Conservation (phyloP, 2,329 filamentous ascomycete species). For the Penicillium carneum region DNA sequence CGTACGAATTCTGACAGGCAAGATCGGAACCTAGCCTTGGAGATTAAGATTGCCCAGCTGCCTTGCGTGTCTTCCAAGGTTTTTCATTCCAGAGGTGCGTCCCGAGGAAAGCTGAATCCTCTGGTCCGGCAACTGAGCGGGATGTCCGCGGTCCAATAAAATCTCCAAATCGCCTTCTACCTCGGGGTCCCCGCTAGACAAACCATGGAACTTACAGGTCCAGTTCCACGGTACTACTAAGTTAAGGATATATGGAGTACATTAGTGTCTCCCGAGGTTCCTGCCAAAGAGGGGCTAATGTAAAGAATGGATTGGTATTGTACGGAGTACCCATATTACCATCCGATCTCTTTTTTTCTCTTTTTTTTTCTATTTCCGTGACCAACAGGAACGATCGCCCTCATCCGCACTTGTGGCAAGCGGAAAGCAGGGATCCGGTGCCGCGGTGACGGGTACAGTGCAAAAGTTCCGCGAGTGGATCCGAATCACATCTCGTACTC, state of each 20-base stretch:
- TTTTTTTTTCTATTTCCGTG: conserved; percentile 12
- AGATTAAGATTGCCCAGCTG: neutral
- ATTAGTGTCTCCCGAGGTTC: conserved; percentile 7
- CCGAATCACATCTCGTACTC: conserved; percentile 20
- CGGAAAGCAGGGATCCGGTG: conserved; percentile 46
- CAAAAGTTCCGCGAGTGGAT: conserved; percentile 23
- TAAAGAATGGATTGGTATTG: conserved; percentile 8
- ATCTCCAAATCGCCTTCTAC: too few species aligned
- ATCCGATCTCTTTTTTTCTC: neutral
- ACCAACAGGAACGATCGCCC: conserved; percentile 33
- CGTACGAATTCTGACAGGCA: conserved; percentile 6
- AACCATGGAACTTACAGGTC: conserved; percentile 17
- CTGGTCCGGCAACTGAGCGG: conserved; percentile 18
- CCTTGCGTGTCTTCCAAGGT: conserved; percentile 5
- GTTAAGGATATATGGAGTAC: conserved; percentile 21
- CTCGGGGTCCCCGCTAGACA: conserved; percentile 18
- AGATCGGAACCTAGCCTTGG: neutral
- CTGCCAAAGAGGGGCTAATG: neutral
- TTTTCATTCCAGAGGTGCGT: conserved; percentile 11
- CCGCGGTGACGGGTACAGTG: conserved; percentile 48
- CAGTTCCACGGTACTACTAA: conserved; percentile 24
- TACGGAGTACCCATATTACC: neutral
- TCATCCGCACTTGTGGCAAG: conserved; percentile 32
- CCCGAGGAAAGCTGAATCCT: conserved; percentile 7
- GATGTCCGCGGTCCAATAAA: conserved; percentile 36